Percentiles rank a stretch among this genome's conserved stretches.
These are phyloP conservation scores for Aspergillus affinis DNA, from an alignment of 495 filamentous ascomycete species.

Conservation along the genomic window DNA sequence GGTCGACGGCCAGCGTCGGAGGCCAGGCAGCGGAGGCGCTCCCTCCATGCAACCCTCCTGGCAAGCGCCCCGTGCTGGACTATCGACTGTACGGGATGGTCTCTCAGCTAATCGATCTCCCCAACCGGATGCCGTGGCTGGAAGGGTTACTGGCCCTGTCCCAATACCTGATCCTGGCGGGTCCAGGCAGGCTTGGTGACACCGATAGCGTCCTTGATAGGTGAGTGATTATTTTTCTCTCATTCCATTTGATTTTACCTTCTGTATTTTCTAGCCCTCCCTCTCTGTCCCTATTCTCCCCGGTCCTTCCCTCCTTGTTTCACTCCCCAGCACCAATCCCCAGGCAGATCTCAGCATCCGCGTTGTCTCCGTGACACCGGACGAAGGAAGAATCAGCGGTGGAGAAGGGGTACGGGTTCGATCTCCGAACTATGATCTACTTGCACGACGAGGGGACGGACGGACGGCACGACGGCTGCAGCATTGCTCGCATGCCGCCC, in stretches of 20 bases:
- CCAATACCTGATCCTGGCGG: conserved; percentile 67
- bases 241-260: conserved; percentile 20
- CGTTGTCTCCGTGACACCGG: conserved; percentile 20
- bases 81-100: conserved; percentile 73
- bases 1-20: conserved; percentile 26
- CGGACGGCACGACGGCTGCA: conserved; percentile 26
- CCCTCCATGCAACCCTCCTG: conserved; percentile 48
- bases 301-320: conserved; percentile 4
- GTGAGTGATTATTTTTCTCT: conserved; percentile 57
- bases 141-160: conserved; percentile 66
- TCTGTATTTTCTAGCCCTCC: conserved; percentile 23
- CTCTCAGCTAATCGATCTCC: conserved; percentile 66
- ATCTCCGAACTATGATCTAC: conserved; percentile 44
- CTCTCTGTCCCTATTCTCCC: conserved; percentile 21
- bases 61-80: conserved; percentile 66
- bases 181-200: conserved; percentile 71
- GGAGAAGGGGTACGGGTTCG: conserved; percentile 34
- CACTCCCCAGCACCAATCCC: neutral
- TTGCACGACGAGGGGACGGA: conserved; percentile 19
- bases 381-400: conserved; percentile 22
- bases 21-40: conserved; percentile 30
- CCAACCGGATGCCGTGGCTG: conserved; percentile 84
- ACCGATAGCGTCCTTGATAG: conserved; percentile 81
- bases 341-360: neutral
- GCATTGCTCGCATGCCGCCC: conserved; percentile 59